Conservation (phyloP, 2,329 filamentous ascomycete species). For the Lasiodiplodia theobromae region DNA sequence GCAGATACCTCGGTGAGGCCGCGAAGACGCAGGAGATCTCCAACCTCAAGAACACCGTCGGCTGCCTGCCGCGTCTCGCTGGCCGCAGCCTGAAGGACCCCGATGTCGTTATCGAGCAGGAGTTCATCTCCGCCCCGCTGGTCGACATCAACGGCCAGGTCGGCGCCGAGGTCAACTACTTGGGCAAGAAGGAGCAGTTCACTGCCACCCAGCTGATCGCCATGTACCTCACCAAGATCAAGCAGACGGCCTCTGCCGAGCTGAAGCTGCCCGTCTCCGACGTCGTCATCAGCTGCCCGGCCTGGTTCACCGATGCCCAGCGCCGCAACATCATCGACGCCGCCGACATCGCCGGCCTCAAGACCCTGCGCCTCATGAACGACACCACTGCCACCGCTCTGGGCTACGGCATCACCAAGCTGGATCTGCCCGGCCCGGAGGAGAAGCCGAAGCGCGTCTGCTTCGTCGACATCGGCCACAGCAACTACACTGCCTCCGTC, state of each 20-base stretch:
- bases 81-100: constrained; percentile 88
- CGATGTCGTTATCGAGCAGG: constrained; percentile 90
- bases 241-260: constrained; percentile 84
- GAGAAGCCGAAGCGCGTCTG: constrained; percentile 90
- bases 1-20: constrained; percentile 90
- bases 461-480: constrained; percentile 95
- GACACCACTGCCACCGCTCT: constrained; percentile 96
- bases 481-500: constrained; percentile 91
- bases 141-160: constrained; percentile 93
- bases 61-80: constrained; percentile 88
- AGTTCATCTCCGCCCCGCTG: constrained; percentile 84
- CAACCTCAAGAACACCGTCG: constrained; percentile 98
- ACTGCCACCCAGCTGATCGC: constrained; percentile 90
- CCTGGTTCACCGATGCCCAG: constrained; percentile 97
- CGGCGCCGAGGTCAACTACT: constrained; percentile 90
- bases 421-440: constrained; percentile 85
- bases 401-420: constrained; percentile 97
- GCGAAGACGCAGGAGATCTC: constrained; percentile 99
- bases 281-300: constrained; percentile 90
- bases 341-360: constrained; percentile 90
- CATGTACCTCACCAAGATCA: constrained; percentile 96
- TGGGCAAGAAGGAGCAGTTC: constrained; percentile 95
- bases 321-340: constrained; percentile 89
- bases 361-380: constrained; percentile 93
- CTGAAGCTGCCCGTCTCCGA: constrained; percentile 91